Conservation (phyloP, 2,329 filamentous ascomycete species). For the Huntiella savannae region DNA sequence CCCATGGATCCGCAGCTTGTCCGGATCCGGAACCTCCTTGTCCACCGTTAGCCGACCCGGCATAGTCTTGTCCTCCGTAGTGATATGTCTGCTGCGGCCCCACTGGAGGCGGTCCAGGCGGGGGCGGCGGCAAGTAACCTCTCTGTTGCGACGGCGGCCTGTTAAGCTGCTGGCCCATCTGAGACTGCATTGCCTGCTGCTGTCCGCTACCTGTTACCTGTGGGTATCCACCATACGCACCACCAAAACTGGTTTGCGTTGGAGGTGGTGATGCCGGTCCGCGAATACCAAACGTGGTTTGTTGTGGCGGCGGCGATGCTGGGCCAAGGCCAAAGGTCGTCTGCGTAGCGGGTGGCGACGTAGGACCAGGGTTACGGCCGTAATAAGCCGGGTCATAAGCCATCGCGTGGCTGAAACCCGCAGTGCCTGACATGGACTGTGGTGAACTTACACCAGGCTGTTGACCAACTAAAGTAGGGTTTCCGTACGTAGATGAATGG, state of each 20-base stretch:
- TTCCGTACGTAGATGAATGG: conserved; percentile 17
- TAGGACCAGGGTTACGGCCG: conserved; percentile 36
- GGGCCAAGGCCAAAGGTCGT: conserved; percentile 27
- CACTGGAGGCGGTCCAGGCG: conserved; percentile 41
- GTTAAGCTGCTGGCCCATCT: conserved; percentile 18
- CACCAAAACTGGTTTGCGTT: conserved; percentile 33
- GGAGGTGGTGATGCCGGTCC: conserved; percentile 37
- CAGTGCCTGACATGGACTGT: conserved; percentile 1
- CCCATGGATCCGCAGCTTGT: conserved; percentile 28
- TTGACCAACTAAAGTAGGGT: conserved; percentile 17
- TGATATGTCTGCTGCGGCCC: conserved; percentile 44
- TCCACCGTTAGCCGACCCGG: conserved; percentile 13
- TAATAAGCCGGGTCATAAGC: conserved; percentile 40
- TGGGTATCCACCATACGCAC: conserved; percentile 19
- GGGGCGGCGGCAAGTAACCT: conserved; percentile 43
- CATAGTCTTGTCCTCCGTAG: conserved; percentile 23
- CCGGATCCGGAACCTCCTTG: conserved; percentile 19
- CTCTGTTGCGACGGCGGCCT: conserved; percentile 20
- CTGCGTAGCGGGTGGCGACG: conserved; percentile 46
- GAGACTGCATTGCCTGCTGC: conserved; percentile 17
- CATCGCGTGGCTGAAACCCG: conserved; percentile 26
- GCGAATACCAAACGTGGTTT: conserved; percentile 21
- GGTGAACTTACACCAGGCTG: conserved; percentile 16
- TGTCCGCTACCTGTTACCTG: conserved; percentile 9
- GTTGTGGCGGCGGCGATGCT: conserved; percentile 39